Evolutionary conservation across 1,284 basidiomycete species (phyloP).

Genomic region (Tilletia walkeri): DNA sequence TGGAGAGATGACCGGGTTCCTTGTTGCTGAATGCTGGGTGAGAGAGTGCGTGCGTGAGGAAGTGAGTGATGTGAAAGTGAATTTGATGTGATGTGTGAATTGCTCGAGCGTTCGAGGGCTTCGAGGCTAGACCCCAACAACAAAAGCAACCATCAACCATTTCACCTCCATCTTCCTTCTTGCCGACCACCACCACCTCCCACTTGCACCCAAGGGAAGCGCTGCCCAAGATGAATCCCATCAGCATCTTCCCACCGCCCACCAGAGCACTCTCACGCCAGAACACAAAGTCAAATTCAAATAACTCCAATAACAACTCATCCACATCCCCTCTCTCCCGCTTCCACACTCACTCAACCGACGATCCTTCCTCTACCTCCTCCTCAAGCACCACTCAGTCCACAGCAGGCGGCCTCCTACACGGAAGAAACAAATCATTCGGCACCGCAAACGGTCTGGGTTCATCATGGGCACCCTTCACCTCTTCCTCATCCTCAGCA

Average conservation of each 20-base stretch:
- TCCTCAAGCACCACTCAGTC: neutral
- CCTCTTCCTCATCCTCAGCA: neutral
- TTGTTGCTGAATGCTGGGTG: too few species aligned
- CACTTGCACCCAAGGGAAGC: too few species aligned
- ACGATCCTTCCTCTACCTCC: neutral
- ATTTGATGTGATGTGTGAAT: too few species aligned
- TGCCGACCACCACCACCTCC: too few species aligned
- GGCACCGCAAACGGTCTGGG: neutral
- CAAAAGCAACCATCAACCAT: too few species aligned
- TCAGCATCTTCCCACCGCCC: constrained; percentile 18
- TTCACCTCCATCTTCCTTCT: too few species aligned
- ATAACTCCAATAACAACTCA: neutral
- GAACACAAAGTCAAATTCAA: neutral
- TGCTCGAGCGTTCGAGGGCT: too few species aligned
- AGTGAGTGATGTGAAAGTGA: too few species aligned
- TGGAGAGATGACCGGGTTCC: too few species aligned
- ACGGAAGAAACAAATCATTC: neutral
- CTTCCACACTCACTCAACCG: neutral
- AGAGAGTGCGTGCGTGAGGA: too few species aligned
- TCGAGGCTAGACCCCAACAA: too few species aligned
- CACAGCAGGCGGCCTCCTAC: neutral
- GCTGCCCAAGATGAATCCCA: constrained; percentile 11
- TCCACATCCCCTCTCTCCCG: neutral
- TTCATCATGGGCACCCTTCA: too few species aligned
- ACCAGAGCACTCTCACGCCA: constrained; percentile 6